Percentiles rank a stretch among this genome's conserved stretches.
Conservation (phyloP, 208 protist species). For the Acanthamoeba quina region DNA sequence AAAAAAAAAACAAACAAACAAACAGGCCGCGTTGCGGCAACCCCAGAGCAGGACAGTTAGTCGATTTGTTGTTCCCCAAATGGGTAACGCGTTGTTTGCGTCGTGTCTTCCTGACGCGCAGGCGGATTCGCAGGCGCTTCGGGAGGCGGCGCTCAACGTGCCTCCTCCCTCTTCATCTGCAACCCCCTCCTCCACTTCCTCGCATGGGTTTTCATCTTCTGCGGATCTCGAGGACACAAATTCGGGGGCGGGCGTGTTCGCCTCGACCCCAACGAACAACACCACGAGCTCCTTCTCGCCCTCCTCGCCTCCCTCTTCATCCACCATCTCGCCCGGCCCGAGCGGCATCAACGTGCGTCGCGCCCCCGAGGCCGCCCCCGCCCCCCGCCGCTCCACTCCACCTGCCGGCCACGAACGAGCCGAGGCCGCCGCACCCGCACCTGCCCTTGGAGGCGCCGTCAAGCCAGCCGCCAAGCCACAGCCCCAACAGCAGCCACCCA, state of each 20-base stretch:
- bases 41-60: too few species aligned
- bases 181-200: neutral
- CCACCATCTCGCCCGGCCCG: neutral
- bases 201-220: neutral
- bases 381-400: neutral
- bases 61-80: neutral
- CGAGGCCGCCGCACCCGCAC: neutral
- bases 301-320: neutral
- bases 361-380: neutral
- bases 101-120: neutral
- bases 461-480: neutral
- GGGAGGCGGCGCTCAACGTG: neutral
- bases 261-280: neutral
- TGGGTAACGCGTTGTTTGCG: constrained; percentile 22
- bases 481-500: neutral
- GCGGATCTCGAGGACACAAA: neutral
- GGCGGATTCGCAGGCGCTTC: neutral
- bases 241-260: neutral
- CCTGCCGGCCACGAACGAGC: neutral
- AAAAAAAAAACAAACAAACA: too few species aligned
- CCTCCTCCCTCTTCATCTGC: neutral
- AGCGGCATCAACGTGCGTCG: constrained; percentile 31
- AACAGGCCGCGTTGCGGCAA: too few species aligned
- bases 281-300: neutral
- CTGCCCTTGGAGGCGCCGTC: neutral